Evolutionary conservation across 164 flowering plant species (phyloP), one percentile per base, ranked within the genome.

Genomic region (Sedum album): DNA sequence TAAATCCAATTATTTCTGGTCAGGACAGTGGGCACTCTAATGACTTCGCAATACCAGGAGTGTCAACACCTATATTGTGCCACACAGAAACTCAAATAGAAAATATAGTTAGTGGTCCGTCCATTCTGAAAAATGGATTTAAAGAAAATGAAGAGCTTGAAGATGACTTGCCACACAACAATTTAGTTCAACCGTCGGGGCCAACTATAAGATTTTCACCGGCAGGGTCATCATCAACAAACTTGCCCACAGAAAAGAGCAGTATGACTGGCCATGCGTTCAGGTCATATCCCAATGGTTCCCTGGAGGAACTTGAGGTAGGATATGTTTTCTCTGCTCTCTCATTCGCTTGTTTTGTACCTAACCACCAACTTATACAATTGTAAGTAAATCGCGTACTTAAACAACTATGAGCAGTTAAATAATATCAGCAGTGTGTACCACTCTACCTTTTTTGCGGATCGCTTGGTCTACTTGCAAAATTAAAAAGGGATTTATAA

Each of bases 251-350:
- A 44, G 67, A 53, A 62, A 66, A 60, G n/a, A 25, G 76, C 26
- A 65, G 21, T 35, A 28, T 42, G 21, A 69, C 70, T 28, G 71
- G 62, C 42, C 78, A 57, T 65, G 76, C 28, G 64, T 63, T 71
- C 25, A 33, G 67, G 70, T 66, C 66, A 65, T 68, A 68, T 42
- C 75, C 70, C 35, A 77, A 60, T 55, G 83, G 79, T 28, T 79
- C 77, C 73, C 68, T 85, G 60, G 97, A 89, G 76, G 97, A 91
- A 79, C 95, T 91, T 70, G 97, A 89, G 97, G 97, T 88, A 21
- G 28, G 2, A 53, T 23, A 53, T 25, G 14, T 33, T 68, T 70
- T 1, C 71, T 46, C 69, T 57, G 61, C 63, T 51, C 60, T 75
- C 67, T 44, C 68, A 46, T 28, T 18, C 35, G 49, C 66, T 67